Evolutionary conservation across 768 basidiomycete species (phyloP).

Genomic region (Termitomyces sp.): DNA sequence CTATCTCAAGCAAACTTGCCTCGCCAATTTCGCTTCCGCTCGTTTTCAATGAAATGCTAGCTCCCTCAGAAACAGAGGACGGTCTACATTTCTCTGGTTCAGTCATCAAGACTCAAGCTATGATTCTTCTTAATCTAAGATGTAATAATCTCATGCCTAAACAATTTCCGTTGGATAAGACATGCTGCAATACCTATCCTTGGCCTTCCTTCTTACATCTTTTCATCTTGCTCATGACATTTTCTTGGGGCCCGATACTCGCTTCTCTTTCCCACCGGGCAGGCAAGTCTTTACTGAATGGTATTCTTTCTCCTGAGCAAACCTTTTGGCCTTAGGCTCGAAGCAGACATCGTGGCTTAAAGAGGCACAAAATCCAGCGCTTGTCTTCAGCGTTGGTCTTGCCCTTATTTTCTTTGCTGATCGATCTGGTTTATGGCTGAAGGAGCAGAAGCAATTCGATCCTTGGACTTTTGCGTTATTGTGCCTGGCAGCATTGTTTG

Average conservation of each 20-base stretch:
- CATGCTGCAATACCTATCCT: conserved; percentile 80
- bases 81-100: conserved; percentile 76
- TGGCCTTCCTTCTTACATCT: conserved; percentile 54
- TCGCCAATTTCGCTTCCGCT: conserved; percentile 57
- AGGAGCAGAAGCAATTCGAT: conserved; percentile 85
- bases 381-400: conserved; percentile 64
- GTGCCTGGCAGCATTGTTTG: conserved; percentile 44
- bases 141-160: conserved; percentile 75
- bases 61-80: conserved; percentile 72
- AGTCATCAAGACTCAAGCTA: conserved; percentile 66
- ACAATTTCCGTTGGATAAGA: conserved; percentile 64
- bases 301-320: not conserved
- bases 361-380: conserved; percentile 39
- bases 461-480: conserved; percentile 63
- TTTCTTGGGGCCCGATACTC: conserved; percentile 50
- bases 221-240: conserved; percentile 41
- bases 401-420: conserved; percentile 77
- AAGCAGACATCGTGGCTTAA: conserved; percentile 17
- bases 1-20: conserved; percentile 15
- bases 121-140: conserved; percentile 71
- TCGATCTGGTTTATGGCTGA: conserved; percentile 82
- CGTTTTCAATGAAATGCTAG: conserved; percentile 80
- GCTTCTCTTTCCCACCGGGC: conserved; percentile 25
- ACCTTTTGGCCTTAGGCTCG: not conserved
- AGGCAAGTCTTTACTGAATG: conserved; percentile 13